Evolutionary conservation across 2,329 filamentous ascomycete species (phyloP), one percentile per base, ranked within the genome.

Genomic region (Chlorencoelia australis): DNA sequence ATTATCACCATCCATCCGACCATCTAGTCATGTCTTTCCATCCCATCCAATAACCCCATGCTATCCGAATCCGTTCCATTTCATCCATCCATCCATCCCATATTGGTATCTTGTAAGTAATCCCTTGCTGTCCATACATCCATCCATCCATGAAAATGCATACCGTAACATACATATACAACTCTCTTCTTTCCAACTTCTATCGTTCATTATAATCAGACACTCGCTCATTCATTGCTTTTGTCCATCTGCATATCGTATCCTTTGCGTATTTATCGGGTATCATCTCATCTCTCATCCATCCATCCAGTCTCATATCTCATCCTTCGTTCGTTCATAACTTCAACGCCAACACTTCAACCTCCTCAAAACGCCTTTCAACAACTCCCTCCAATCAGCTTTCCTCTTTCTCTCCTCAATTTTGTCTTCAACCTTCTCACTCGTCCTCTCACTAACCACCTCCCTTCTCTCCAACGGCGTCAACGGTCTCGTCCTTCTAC

Each of bases 331-430:
- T 9, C 27, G 14, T 4, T 10, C 11, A 14, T 17, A 17, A 7
- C 6, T 4, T 35, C 39, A 42, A 16, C 33, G 20, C 43, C 43
- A 49, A 40, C 47, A 50, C 5, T 14, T 20, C 15, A 49, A 27
- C 37, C 27, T 49, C 22, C 39, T 27, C 34, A 32, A 46, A 15
- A 42, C 22, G 9, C 20, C 18, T 37, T 41, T 33, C 39, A 29
- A 8, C 30, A 35, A 7, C 30, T 11, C 22, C 22, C 22, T 28
- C 16, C 24, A 35, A n/a, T n/a, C n/a, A n/a, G n/a, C n/a, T 18
- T 6, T 19, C 2, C 16, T 17, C 32, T 10, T 19, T 14, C 16
- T 25, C 11, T 20, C 31, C 7, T 33, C 33, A 15, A 10, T 20
- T 14, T 14, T 25, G 10, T 20, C 31, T 7, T 33, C 33, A 15